A percentile compares a stretch with the other conserved stretches of the same genome.
These are phyloP conservation scores for Euclidium syriacum DNA, from an alignment of 345 rosid genomes.

Conservation along the genomic window DNA sequence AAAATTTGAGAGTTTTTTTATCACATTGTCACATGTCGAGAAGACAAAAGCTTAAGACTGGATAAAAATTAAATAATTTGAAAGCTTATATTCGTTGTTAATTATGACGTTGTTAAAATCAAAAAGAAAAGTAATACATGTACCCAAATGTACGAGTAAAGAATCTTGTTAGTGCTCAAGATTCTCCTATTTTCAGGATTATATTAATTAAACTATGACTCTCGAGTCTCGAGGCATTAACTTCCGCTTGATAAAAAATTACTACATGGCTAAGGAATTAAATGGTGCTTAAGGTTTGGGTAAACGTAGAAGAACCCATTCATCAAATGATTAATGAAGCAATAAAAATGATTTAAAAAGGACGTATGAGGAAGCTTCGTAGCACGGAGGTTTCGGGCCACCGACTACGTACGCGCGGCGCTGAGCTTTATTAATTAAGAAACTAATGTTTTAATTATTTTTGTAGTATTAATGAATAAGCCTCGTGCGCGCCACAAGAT, in stretches of 20 bases:
- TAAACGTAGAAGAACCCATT: constrained; percentile 1
- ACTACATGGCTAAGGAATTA: not conserved
- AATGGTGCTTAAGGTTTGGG: constrained; percentile 9
- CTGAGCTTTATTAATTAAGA: not conserved
- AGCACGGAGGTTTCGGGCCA: constrained; percentile 36
- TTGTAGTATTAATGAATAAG: not conserved
- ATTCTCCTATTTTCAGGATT: constrained; percentile 3
- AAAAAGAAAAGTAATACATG: constrained; percentile 16
- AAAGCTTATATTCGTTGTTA: constrained; percentile 15
- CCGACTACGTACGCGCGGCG: constrained; percentile 44
- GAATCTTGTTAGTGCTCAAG: constrained; percentile 14
- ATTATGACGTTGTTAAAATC: not conserved
- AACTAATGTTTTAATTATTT: not conserved
- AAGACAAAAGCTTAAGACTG: constrained; percentile 10
- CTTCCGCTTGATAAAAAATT: not conserved
- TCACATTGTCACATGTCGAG: constrained; percentile 20
- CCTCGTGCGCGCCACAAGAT: constrained; percentile 41
- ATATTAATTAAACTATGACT: not conserved
- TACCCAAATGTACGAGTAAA: constrained; percentile 26
- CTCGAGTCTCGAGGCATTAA: constrained; percentile 9
- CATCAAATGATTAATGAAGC: constrained; percentile 23
- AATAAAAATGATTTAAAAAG: not conserved
- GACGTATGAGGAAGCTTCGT: constrained; percentile 38
- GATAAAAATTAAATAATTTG: too few species aligned
- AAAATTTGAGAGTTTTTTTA: not conserved